Conservation (phyloP, 1,284 basidiomycete genomes). For the Cryptococcus sp. region DNA sequence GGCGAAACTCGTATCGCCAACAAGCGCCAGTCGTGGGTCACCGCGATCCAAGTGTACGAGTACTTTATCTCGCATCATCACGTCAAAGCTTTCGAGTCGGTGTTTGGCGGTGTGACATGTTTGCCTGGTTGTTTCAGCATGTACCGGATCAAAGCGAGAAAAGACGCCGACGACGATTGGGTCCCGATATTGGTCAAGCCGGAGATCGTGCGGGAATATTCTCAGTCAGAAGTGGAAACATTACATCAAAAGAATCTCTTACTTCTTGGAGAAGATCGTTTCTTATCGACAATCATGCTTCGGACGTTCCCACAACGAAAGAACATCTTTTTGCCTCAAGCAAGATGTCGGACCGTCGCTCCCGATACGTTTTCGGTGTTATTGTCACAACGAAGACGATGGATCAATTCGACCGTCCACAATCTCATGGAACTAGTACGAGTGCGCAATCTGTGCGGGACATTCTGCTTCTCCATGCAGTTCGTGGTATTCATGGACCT, state of each 20-base stretch:
- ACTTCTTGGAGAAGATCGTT: conserved; percentile 96
- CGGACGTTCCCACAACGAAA: conserved; percentile 97
- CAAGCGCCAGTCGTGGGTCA: conserved; percentile 97
- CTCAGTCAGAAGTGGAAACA: conserved; percentile 87
- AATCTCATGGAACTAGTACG: conserved; percentile 99
- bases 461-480: conserved; percentile 96
- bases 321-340: conserved; percentile 99
- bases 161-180: conserved; percentile 87
- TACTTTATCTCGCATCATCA: conserved; percentile 99
- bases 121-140: conserved; percentile 99
- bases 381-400: conserved; percentile 93
- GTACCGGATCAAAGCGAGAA: conserved; percentile 96
- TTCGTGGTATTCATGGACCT: conserved; percentile 99
- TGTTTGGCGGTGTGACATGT: conserved; percentile 99
- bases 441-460: conserved; percentile 93
- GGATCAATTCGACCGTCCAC: conserved; percentile 99
- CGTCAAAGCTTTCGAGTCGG: conserved; percentile 97
- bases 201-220: conserved; percentile 96
- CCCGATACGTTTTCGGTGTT: conserved; percentile 93
- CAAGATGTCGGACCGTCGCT: conserved; percentile 90
- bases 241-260: conserved; percentile 98
- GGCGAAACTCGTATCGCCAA: conserved; percentile 98
- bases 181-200: conserved; percentile 96
- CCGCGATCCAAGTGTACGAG: conserved; percentile 93
- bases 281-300: conserved; percentile 90